Base-by-base conservation (phyloP, 1,284 basidiomycete genomes). In the Ganoderma boninense region DNA sequence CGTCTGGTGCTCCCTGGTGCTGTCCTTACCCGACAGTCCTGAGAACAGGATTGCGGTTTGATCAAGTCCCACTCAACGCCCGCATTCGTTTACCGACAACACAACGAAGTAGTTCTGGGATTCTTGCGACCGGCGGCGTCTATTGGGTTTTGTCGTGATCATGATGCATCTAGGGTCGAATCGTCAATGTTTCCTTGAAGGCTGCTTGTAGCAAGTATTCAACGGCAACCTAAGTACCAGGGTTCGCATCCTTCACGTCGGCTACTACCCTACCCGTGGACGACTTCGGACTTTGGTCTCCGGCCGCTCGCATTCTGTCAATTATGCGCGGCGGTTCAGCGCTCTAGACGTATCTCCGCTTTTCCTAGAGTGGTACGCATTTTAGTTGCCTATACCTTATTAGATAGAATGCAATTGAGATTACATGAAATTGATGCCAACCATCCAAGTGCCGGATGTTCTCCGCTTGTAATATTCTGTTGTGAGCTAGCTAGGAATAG, bases 401-500 rank as follows among this genome's bases (percentile, higher is more conserved):
- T 26, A 29, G 35, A 38, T 61, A 38, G 40, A 40, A 61, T 61
- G 13, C 38, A 20, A 26, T 23, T 61, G 29, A 57, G 20, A 61
- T 38, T 38, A 61, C 42, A 35, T 44, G 56, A 32, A 18, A 56
- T 61, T 62, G 56, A 62, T 57, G 23, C 32, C 38, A 61, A 42
- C 35, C 35, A n/a, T 16, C 29, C 56, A 57, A 11, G 56, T n/a
- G 32, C 26, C 29, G 56, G 14, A 57, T 57, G 32, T 18, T 40
- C 35, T 8, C 35, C 57, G 35, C 57, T 60, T 60, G 49, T 23
- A 52, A n/a, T n/a, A 52, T 52, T 4, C 35, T 23, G 32, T 20
- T 40, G 35, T 43, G 64, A 54, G 14, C 70, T 64, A 65, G 60
- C 73, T 64, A 32, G 44, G 63, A 67, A 63, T 52, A 66, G 69